Evolutionary conservation across 2,329 filamentous ascomycete genomes (phyloP), one percentile per base, ranked within the genome.

Genomic region (Curvularia sp.): DNA sequence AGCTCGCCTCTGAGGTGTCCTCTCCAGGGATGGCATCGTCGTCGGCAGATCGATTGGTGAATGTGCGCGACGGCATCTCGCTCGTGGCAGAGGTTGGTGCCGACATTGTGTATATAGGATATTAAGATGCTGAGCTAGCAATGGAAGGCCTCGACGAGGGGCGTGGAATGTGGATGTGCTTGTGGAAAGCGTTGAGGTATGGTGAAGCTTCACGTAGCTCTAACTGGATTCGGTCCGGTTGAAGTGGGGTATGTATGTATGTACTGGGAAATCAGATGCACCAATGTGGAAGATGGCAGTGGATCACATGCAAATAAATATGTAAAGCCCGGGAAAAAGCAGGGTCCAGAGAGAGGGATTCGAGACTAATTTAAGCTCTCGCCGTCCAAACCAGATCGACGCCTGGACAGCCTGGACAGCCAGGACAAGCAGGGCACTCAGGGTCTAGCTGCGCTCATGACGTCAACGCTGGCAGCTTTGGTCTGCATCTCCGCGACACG

Each of bases 1-100:
- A 41, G 10, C 55, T 53, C 7, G 59, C 74, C 72, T 82, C 80
- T 63, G 77, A 80, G 53, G 78, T 81, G 60, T 83, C 81, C 70
- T 83, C 81, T 28, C 78, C 80, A 4, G 80, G 79, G 34, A 82
- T 72, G 6, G 80, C 80, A 58, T 82, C 81, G 42, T 81, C 78
- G 45, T 81, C 77, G 57, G 49, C 62, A 25, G 72, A 75, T 42
- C 59, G 59, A 45, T 69, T 75, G 3, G 74, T 77, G 32, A 67
- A 63, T 18, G 69, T 71, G 61, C 75, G 70, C 53, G 70, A 68
- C 7, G 72, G 72, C 60, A 69, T 42, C 38, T 67, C 65, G 52
- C 61, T 70, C 21, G 72, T 74, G n/a, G 73, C 65, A 47, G 70
- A 71, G 21, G 72, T 71, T 7, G 73, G 71, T n/a, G 64, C 68